Base-by-base conservation (phyloP, 345 rosid genomes). In the Syzygium oleosum region DNA sequence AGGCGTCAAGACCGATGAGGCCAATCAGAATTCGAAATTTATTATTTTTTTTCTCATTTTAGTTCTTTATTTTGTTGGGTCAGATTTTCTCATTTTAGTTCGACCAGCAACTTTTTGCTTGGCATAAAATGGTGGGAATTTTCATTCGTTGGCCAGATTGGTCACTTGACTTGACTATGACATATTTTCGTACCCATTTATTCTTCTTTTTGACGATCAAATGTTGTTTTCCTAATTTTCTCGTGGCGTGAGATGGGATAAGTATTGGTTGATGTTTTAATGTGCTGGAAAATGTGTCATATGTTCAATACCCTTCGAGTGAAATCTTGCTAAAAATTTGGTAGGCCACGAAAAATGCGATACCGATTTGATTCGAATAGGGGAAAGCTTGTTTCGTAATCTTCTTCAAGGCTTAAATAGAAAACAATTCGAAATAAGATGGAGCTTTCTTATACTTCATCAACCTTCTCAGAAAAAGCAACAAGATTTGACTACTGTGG, bases 241-340 rank as follows among this genome's bases (percentile, higher is more conserved):
- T 21, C 46, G 0, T 5, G 27, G 13, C 46, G 1, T 1, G 21
- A 0, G 21, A 65, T 0, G 21, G 0, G 21, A 65, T 65, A 1
- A 9, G 34, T 65, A 17, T 17, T 14, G 12, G 0, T 65, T 31
- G 12, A 31, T 31, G 21, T 31, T 65, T 65, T 0, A 4, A 65
- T 65, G 6, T 31, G 78, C 9, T 0, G 22, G 7, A 29, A 63
- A 16, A 7, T 0, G 16, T 31, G 5, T 15, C 43, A 31, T 9
- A 59, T 8, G 12, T 31, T 65, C 38, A 0, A 65, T 17, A 15
- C 9, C 9, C 16, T 16, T 17, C 3, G 78, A 65, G 19, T 65
- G 22, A 29, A 65, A 15, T 7, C 41, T 65, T 65, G 10, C 16
- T 29, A 29, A 29, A 7, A 43, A 43, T 43, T 29, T 63, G 43